These are phyloP conservation scores for Crithidia brevicula DNA, from an alignment of 208 protist genomes.

Conservation along the genomic window DNA sequence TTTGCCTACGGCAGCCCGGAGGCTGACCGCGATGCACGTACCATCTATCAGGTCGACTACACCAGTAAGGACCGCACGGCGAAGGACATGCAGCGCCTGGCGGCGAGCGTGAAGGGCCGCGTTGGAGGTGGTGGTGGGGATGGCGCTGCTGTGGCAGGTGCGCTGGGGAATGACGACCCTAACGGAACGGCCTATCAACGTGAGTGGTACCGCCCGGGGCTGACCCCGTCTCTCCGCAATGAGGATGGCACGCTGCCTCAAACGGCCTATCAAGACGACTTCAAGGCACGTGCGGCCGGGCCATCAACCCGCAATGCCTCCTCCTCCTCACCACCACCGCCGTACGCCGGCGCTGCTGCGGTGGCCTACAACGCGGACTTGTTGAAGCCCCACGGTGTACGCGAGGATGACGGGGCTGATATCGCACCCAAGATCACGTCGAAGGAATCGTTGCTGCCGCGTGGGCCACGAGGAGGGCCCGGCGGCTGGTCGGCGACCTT, in stretches of 20 bases:
- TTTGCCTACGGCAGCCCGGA: constrained; percentile 46
- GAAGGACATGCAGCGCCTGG: constrained; percentile 25
- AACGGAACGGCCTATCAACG: constrained; percentile 30
- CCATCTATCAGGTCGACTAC: constrained; percentile 70
- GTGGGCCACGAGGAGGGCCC: not conserved
- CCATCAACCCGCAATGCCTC: too few relatives aligned
- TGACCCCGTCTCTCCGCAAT: constrained; percentile 36
- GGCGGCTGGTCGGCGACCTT: constrained; percentile 10
- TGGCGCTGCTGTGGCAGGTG: too few relatives aligned
- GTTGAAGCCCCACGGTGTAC: constrained; percentile 39
- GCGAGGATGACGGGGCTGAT: constrained; percentile 51
- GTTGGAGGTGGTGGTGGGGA: not conserved
- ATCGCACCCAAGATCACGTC: constrained; percentile 77
- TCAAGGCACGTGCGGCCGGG: constrained; percentile 8
- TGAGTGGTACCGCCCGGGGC: constrained; percentile 26
- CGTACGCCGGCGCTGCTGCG: constrained; percentile 61
- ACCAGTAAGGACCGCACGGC: constrained; percentile 33
- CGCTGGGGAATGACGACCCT: not conserved
- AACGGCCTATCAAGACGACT: constrained; percentile 72
- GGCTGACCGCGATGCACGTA: constrained; percentile 35
- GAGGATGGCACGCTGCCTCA: constrained; percentile 52
- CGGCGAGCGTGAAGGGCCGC: constrained; percentile 10
- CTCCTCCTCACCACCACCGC: constrained; percentile 21
- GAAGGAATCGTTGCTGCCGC: constrained; percentile 56
- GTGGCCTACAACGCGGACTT: constrained; percentile 62